Evolutionary conservation across 2,329 filamentous ascomycete genomes (phyloP).

Genomic region (Geosmithia putterillii): DNA sequence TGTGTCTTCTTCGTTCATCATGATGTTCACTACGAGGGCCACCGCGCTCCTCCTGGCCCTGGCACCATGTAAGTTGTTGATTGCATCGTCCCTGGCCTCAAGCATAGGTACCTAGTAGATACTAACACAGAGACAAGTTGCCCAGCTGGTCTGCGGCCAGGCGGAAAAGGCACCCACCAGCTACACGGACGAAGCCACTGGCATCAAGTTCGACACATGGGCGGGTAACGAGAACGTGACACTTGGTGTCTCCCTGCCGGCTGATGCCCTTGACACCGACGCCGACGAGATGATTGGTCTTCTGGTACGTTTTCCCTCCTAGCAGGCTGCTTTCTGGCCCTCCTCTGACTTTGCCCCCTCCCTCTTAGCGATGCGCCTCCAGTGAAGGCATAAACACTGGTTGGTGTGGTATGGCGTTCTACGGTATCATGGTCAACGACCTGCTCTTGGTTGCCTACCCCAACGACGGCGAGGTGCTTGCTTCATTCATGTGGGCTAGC

Average conservation of each 20-base stretch:
- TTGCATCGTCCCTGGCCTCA: too few species aligned
- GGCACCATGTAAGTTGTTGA: conserved; percentile 5
- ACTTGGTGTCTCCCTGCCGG: conserved; percentile 42
- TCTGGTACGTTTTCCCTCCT: conserved; percentile 27
- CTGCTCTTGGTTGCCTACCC: conserved; percentile 48
- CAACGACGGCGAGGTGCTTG: conserved; percentile 37
- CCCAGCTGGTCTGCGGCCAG: conserved; percentile 6
- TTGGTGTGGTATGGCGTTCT: conserved; percentile 46
- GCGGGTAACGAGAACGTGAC: conserved; percentile 29
- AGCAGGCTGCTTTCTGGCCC: conserved; percentile 13
- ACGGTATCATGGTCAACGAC: conserved; percentile 43
- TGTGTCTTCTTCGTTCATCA: conserved; percentile 1
- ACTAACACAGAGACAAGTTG: too few species aligned
- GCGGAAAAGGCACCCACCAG: conserved; percentile 3
- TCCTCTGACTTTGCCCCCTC: conserved; percentile 3
- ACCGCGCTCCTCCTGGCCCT: conserved; percentile 5
- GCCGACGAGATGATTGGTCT: conserved; percentile 47
- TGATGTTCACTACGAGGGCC: conserved; percentile 2
- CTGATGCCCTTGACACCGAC: conserved; percentile 29
- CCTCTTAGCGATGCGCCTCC: conserved; percentile 28
- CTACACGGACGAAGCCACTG: conserved; percentile 33
- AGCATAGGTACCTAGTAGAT: too few species aligned
- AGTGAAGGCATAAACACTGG: conserved; percentile 32
- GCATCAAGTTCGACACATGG: conserved; percentile 41
- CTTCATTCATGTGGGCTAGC: conserved; percentile 43